A percentile compares a stretch with the other conserved stretches of the same genome.
These are phyloP conservation scores for Suillus luteus DNA, from an alignment of 768 basidiomycete species.

Conservation along the genomic window DNA sequence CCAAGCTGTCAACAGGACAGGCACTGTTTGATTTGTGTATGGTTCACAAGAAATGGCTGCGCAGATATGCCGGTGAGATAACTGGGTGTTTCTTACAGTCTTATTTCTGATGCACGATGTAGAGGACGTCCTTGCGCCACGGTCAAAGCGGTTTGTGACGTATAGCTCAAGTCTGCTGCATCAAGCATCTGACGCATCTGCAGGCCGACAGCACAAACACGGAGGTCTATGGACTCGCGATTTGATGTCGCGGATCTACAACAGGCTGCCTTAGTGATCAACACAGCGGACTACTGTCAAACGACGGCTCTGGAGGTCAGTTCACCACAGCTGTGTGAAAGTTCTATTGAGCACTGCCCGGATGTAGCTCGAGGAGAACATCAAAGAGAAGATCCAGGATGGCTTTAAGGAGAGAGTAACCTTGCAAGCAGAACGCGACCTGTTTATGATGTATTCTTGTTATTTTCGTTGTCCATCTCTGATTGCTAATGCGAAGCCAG, in stretches of 20 bases:
- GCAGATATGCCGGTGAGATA: conserved; percentile 80
- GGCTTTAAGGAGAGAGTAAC: conserved; percentile 79
- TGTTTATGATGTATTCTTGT: conserved; percentile 76
- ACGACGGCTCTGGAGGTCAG: conserved; percentile 83
- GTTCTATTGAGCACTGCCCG: conserved; percentile 5
- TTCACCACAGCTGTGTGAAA: not conserved
- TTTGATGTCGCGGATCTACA: conserved; percentile 74
- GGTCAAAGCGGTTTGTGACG: conserved; percentile 65
- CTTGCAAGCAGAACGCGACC: conserved; percentile 82
- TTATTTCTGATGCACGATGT: conserved; percentile 9
- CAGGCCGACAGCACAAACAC: conserved; percentile 46
- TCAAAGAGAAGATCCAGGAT: conserved; percentile 77
- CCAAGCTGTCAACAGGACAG: conserved; percentile 83
- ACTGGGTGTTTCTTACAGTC: not conserved
- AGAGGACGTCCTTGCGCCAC: conserved; percentile 86
- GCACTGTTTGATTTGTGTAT: conserved; percentile 79
- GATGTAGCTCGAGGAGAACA: conserved; percentile 85
- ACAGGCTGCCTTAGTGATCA: conserved; percentile 87
- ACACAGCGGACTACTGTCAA: conserved; percentile 97
- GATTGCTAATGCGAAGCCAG: conserved; percentile 39
- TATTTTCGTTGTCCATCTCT: not conserved
- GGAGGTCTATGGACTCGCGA: conserved; percentile 80
- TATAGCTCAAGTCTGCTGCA: not conserved
- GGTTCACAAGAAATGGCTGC: conserved; percentile 92
- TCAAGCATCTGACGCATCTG: conserved; percentile 6